Percentiles rank a stretch among this genome's conserved stretches.
These are phyloP conservation scores for Amanita pallidorosea DNA, from an alignment of 768 basidiomycete species.

Conservation along the genomic window DNA sequence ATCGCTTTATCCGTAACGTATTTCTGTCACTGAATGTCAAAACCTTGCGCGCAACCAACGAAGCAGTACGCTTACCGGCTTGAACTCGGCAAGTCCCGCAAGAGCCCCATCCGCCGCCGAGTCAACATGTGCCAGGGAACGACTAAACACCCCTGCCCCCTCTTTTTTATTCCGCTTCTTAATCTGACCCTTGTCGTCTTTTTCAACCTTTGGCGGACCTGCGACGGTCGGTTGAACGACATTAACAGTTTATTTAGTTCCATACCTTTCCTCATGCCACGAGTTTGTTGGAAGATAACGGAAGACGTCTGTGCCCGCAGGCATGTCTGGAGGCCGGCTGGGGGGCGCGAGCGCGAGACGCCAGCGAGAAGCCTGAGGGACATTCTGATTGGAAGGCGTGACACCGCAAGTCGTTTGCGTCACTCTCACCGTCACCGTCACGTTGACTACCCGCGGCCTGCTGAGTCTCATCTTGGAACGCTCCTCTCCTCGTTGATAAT, in stretches of 20 bases:
- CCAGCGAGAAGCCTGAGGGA: constrained; percentile 1
- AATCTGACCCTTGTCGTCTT: constrained; percentile 9
- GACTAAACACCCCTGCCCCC: constrained; percentile 18
- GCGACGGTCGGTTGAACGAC: background rate
- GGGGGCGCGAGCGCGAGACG: background rate
- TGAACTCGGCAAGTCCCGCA: constrained; percentile 34
- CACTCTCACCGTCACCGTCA: too few relatives aligned
- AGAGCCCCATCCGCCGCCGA: constrained; percentile 7
- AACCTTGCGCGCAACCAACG: background rate
- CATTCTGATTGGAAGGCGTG: background rate
- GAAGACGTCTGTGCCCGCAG: background rate
- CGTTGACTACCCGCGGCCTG: too few relatives aligned
- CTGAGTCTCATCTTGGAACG: too few relatives aligned
- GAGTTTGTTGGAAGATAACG: background rate
- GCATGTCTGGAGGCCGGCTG: background rate
- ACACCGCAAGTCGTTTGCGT: too few relatives aligned
- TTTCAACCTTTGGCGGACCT: constrained; percentile 4
- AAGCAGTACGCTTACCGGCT: constrained; percentile 22
- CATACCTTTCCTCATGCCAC: background rate
- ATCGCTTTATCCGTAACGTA: constrained; percentile 21
- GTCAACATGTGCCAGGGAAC: too few relatives aligned
- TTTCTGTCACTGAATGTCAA: constrained; percentile 4
- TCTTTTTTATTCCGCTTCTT: constrained; percentile 14
- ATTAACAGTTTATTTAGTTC: background rate
- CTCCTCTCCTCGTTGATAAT: too few relatives aligned